Percentiles rank a stretch among this genome's conserved stretches.
These are phyloP conservation scores for Cyclocybe aegerita DNA, from an alignment of 768 basidiomycete species.

Conservation along the genomic window DNA sequence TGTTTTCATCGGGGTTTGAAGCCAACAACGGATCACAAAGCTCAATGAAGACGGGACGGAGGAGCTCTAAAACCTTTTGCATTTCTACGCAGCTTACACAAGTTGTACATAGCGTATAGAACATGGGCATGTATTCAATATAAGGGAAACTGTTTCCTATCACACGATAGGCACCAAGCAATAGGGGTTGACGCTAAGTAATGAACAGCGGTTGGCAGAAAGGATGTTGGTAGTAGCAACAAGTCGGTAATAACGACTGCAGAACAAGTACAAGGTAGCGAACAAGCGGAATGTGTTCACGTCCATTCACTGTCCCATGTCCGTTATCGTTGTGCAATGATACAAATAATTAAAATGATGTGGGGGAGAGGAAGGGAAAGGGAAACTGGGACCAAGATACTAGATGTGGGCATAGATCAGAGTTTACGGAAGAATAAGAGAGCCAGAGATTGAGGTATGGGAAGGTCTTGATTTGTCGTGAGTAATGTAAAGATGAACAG, in stretches of 20 bases:
- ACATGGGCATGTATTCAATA: background rate
- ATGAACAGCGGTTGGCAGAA: background rate
- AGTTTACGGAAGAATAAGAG: background rate
- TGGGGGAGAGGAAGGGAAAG: slow-evolving; percentile 4
- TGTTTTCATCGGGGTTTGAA: background rate
- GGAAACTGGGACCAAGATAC: slow-evolving; percentile 7
- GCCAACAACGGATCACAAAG: too few relatives aligned
- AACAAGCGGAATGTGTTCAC: slow-evolving; percentile 19
- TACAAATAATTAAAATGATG: slow-evolving; percentile 18
- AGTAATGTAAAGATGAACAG: too few relatives aligned
- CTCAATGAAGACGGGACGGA: too few relatives aligned
- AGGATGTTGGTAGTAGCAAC: background rate
- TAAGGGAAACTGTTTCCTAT: background rate
- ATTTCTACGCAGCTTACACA: too few relatives aligned
- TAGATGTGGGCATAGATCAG: slow-evolving; percentile 5
- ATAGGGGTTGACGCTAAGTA: slow-evolving; percentile 8
- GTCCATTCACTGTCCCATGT: slow-evolving; percentile 58
- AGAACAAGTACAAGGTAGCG: slow-evolving; percentile 51
- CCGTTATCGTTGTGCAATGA: slow-evolving; percentile 32
- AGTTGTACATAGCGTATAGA: background rate
- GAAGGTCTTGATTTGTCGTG: too few relatives aligned
- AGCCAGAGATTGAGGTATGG: background rate
- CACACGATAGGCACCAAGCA: background rate
- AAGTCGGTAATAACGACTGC: slow-evolving; percentile 11
- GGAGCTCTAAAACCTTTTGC: too few relatives aligned